phyloP scores from a whole-genome alignment of 2,329 filamentous ascomycete genomes.

The Didymella lethalis region DNA sequence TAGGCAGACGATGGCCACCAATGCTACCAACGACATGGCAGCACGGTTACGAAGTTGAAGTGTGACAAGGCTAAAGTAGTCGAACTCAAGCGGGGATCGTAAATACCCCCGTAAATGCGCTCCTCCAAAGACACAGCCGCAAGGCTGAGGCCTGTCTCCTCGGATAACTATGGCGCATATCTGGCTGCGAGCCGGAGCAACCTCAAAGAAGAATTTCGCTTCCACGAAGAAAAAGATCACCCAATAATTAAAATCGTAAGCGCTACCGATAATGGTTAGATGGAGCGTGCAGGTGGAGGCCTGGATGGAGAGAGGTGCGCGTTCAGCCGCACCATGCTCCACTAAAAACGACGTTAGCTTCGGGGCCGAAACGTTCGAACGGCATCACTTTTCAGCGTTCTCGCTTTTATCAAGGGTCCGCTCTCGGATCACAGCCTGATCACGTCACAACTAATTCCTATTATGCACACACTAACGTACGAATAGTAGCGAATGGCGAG shows the following conservation, averaged over 20 bases:
- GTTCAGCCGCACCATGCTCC: background rate
- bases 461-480: background rate
- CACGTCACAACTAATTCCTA: background rate
- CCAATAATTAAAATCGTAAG: background rate
- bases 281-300: slow-evolving; percentile 1
- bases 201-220: background rate
- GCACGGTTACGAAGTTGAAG: background rate
- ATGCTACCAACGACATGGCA: background rate
- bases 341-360: slow-evolving; percentile 2
- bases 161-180: background rate
- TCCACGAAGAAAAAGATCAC: too few species aligned
- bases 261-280: slow-evolving; percentile 3
- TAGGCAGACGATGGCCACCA: background rate
- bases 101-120: slow-evolving; percentile 4
- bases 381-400: slow-evolving; percentile 5
- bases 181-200: background rate
- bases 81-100: background rate
- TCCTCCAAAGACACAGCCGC: background rate
- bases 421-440: background rate
- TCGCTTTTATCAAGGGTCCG: background rate
- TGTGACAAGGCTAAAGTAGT: background rate
- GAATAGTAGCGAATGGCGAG: background rate
- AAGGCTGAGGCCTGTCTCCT: slow-evolving; percentile 4
- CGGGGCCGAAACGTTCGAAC: slow-evolving; percentile 1
- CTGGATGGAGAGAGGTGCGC: background rate